These are phyloP conservation scores for Gentiana macrophylla DNA, from an alignment of 257 asterid genomes.

Conservation along the genomic window DNA sequence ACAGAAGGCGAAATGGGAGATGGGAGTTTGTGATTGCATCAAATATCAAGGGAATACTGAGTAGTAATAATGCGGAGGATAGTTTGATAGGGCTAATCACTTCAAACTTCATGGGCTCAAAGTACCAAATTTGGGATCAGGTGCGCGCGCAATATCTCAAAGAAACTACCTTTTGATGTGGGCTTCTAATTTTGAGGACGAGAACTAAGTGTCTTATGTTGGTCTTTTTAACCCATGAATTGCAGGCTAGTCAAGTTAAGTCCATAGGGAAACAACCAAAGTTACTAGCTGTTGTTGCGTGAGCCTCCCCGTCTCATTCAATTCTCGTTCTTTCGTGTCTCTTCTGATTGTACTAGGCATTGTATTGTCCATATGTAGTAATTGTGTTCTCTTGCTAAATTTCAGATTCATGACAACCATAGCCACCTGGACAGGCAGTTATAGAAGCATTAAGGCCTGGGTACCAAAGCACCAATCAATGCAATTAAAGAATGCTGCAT, in stretches of 20 bases:
- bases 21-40: constrained; percentile 74
- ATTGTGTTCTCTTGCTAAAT: constrained; percentile 8
- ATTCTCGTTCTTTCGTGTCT: background rate
- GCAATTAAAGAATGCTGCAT: constrained; percentile 65
- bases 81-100: constrained; percentile 60
- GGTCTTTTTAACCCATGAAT: constrained; percentile 1
- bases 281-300: constrained; percentile 63
- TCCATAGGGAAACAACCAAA: constrained; percentile 43
- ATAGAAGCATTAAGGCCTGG: constrained; percentile 86
- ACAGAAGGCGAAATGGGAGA: constrained; percentile 54
- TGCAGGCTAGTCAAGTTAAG: constrained; percentile 45
- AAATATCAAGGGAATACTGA: constrained; percentile 34
- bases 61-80: constrained; percentile 32
- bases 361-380: background rate
- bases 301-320: constrained; percentile 11
- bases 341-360: background rate
- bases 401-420: constrained; percentile 61
- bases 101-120: constrained; percentile 71
- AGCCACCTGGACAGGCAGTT: constrained; percentile 74
- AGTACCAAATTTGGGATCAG: constrained; percentile 78
- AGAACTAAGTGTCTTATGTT: background rate
- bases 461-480: constrained; percentile 80
- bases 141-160: constrained; percentile 16
- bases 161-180: background rate
- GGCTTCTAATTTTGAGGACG: background rate